phyloP scores from a whole-genome alignment of 73 alveolate genomes.

The Paramecium octaurelia region DNA sequence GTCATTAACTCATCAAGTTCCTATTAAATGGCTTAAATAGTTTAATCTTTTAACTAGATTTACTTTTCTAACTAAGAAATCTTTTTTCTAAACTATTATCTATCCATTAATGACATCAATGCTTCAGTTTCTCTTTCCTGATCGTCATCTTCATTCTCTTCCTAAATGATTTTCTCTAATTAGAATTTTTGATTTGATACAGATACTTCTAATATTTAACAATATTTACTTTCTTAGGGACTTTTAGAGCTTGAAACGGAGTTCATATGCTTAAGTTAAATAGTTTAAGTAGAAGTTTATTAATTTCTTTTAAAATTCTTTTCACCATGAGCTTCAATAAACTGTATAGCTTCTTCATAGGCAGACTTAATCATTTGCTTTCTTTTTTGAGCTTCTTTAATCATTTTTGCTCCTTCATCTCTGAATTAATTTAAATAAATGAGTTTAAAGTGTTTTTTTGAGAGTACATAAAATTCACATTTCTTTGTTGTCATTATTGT shows the following conservation, averaged over 20 bases:
- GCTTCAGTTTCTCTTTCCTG: slow-evolving; percentile 18
- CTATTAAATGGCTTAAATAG: background rate
- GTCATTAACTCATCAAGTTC: background rate
- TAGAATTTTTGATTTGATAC: background rate
- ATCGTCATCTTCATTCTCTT: slow-evolving; percentile 13
- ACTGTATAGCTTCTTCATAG: background rate
- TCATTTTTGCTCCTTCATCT: background rate
- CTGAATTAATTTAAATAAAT: background rate
- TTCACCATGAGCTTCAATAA: background rate
- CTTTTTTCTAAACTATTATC: background rate
- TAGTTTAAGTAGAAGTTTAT: background rate
- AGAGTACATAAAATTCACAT: slow-evolving; percentile 16
- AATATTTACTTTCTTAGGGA: background rate
- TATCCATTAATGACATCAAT: background rate
- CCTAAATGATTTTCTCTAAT: background rate
- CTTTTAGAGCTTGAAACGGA: slow-evolving; percentile 10
- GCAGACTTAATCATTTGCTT: background rate
- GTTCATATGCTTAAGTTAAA: background rate
- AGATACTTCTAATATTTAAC: background rate
- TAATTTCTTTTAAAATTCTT: background rate
- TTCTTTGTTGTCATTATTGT: slow-evolving; percentile 21
- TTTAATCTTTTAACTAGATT: background rate
- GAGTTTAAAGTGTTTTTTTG: background rate
- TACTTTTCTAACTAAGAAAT: background rate
- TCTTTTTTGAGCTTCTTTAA: background rate